phyloP scores from a whole-genome alignment of 257 asterid genomes.

The Capsicum pubescens region DNA sequence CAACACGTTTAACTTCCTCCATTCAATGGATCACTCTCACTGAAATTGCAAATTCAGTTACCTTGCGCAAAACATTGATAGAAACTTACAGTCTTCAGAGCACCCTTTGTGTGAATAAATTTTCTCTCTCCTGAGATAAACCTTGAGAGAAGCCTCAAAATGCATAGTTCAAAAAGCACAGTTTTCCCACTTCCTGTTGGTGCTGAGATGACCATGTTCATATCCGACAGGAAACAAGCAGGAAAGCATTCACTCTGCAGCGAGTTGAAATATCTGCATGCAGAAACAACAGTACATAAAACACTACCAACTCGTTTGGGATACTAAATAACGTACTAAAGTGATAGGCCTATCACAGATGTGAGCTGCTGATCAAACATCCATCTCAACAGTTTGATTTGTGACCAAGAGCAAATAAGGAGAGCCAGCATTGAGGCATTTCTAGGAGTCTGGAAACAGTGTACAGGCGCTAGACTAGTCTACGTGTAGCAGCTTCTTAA shows the following conservation, averaged over 20 bases:
- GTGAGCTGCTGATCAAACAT: constrained; percentile 15
- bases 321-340: constrained; percentile 14
- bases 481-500: neutral
- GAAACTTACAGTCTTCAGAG: constrained; percentile 79
- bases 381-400: neutral
- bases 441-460: constrained; percentile 25
- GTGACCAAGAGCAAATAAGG: constrained; percentile 17
- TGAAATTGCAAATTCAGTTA: constrained; percentile 17
- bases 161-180: constrained; percentile 92
- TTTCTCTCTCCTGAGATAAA: constrained; percentile 66
- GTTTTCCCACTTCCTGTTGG: constrained; percentile 99
- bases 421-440: constrained; percentile 2
- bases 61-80: constrained; percentile 17
- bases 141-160: constrained; percentile 91
- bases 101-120: constrained; percentile 70
- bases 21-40: neutral
- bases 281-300: constrained; percentile 16
- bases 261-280: constrained; percentile 85
- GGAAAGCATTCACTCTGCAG: constrained; percentile 96
- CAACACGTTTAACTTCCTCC: neutral
- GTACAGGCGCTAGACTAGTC: neutral
- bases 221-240: constrained; percentile 78
- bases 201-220: constrained; percentile 95
- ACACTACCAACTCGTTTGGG: neutral
- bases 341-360: neutral